phyloP scores from a whole-genome alignment of 2,329 filamentous ascomycete genomes.

The Botrytis byssoidea region DNA sequence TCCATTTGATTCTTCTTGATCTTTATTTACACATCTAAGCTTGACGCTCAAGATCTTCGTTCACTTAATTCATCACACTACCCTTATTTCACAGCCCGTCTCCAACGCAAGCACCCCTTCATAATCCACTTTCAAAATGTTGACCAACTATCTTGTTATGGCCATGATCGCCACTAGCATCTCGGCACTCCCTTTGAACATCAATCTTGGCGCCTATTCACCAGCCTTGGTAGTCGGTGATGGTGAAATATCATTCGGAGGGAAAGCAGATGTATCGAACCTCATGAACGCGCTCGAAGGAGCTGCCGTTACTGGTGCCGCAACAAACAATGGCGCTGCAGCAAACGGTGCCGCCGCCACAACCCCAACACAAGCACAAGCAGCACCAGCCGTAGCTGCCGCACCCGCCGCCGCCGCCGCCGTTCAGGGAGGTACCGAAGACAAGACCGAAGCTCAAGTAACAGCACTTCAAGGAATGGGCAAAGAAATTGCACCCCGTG shows the following conservation, averaged over 20 bases:
- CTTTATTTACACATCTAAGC: conserved; percentile 13
- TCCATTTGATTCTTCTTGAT: conserved; percentile 14
- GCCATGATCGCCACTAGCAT: conserved; percentile 18
- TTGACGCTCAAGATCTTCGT: conserved; percentile 16
- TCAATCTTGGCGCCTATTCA: conserved; percentile 20
- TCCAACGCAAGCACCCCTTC: background rate
- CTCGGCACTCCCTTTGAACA: conserved; percentile 20
- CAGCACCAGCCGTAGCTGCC: conserved; percentile 6
- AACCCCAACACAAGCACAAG: conserved; percentile 12
- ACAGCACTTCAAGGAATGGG: conserved; percentile 21
- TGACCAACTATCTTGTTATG: conserved; percentile 14
- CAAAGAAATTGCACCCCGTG: conserved; percentile 22
- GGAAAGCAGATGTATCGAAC: conserved; percentile 19
- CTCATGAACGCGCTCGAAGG: conserved; percentile 18
- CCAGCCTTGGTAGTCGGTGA: conserved; percentile 22
- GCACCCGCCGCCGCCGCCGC: conserved; percentile 16
- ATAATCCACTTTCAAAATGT: conserved; percentile 7
- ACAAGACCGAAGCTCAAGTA: conserved; percentile 22
- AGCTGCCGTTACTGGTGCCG: background rate
- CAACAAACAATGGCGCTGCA: background rate
- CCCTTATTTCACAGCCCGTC: background rate
- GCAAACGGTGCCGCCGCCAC: conserved; percentile 6
- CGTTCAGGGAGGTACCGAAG: conserved; percentile 15
- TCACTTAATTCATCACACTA: background rate
- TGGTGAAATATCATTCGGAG: conserved; percentile 22